A percentile compares a stretch with the other conserved stretches of the same genome.
These are phyloP conservation scores for Sugiyamaella xylanicola DNA, from an alignment of 1,139 yeast genomes.

Conservation along the genomic window DNA sequence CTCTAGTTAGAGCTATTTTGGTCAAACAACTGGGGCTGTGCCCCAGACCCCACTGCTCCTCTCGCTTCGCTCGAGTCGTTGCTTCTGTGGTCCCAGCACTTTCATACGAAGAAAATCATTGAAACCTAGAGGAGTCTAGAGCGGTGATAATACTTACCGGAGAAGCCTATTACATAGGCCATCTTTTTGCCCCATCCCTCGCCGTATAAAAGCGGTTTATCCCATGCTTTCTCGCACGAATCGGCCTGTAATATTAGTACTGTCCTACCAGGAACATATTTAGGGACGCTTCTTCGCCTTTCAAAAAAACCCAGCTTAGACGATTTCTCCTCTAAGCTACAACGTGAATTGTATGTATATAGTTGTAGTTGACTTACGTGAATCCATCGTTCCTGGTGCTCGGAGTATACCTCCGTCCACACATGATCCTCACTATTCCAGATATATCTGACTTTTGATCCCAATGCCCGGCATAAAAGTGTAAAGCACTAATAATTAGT, in stretches of 20 bases:
- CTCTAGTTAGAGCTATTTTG: neutral
- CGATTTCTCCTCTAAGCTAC: no score
- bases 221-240: conserved; percentile 83
- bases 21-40: neutral
- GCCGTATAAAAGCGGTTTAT: conserved; percentile 74
- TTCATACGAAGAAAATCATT: no score
- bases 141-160: conserved; percentile 36
- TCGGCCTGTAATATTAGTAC: conserved; percentile 46
- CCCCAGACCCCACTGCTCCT: neutral
- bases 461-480: conserved; percentile 66
- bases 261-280: no score
- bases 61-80: neutral
- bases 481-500: conserved; percentile 71
- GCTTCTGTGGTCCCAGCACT: neutral
- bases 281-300: no score
- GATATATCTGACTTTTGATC: conserved; percentile 64
- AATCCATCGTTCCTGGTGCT: conserved; percentile 65
- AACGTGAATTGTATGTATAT: no score
- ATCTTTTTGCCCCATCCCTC: conserved; percentile 91
- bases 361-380: no score
- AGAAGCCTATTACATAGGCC: conserved; percentile 81
- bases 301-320: no score
- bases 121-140: no score
- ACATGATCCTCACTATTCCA: conserved; percentile 94
- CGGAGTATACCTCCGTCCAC: conserved; percentile 89